Evolutionary conservation across 331 rosid genomes (phyloP).

Genomic region (Erythrophleum ivorense): DNA sequence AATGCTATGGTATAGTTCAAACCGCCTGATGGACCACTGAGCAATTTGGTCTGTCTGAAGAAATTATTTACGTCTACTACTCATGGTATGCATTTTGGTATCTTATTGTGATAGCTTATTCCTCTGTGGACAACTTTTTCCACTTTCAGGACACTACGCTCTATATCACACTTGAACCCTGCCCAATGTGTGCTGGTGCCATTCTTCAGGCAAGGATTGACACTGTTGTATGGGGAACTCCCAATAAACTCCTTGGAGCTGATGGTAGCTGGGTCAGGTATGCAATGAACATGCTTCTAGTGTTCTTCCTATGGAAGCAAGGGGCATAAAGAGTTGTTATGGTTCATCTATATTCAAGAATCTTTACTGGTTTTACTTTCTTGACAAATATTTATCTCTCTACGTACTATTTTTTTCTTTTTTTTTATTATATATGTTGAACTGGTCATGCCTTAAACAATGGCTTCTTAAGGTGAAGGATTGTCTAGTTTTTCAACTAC

Average conservation of each 20-base stretch:
- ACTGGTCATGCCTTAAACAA: background rate
- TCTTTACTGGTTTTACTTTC: background rate
- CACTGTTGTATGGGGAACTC: slow-evolving; percentile 95
- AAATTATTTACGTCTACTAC: background rate
- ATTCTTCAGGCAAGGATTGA: slow-evolving; percentile 81
- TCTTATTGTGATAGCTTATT: background rate
- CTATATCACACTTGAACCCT: slow-evolving; percentile 72
- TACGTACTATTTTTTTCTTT: too few species aligned
- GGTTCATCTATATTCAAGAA: background rate
- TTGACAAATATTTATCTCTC: too few species aligned
- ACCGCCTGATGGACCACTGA: slow-evolving; percentile 2
- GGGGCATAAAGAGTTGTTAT: background rate
- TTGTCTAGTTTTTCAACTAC: slow-evolving; percentile 7
- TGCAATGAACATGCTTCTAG: slow-evolving; percentile 23
- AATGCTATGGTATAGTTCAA: background rate
- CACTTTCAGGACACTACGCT: slow-evolving; percentile 54
- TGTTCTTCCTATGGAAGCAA: slow-evolving; percentile 21
- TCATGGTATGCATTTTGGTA: slow-evolving; percentile 3
- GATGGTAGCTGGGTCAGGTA: slow-evolving; percentile 25
- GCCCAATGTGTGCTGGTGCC: slow-evolving; percentile 95
- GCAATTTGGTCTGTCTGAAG: slow-evolving; percentile 22
- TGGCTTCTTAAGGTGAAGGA: background rate
- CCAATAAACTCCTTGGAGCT: slow-evolving; percentile 76
- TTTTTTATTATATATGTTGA: background rate
- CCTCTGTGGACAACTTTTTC: slow-evolving; percentile 28